Evolutionary conservation across 2,329 filamentous ascomycete species (phyloP).

Genomic region (Akanthomyces dipterigenus): DNA sequence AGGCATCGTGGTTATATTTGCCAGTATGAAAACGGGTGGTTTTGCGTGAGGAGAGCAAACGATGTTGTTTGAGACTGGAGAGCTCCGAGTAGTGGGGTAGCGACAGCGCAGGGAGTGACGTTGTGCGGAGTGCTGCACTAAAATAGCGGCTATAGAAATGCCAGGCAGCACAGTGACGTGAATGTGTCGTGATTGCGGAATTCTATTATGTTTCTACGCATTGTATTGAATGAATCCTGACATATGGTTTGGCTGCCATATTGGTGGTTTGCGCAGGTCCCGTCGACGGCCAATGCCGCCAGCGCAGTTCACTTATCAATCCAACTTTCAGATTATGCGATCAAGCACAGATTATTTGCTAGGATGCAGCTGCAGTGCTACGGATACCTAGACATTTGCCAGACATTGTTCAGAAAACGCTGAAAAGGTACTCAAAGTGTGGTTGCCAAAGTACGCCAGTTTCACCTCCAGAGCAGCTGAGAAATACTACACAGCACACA

Average conservation of each 20-base stretch:
- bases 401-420: no score
- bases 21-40: not conserved
- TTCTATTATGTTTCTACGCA: not conserved
- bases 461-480: not conserved
- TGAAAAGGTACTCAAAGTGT: not conserved
- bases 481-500: not conserved
- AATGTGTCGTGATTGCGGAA: not conserved
- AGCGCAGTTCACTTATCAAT: no score
- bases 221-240: not conserved
- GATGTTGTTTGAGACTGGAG: not conserved
- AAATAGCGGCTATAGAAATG: not conserved
- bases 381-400: no score
- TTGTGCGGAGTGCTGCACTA: not conserved
- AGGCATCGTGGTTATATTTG: slow-evolving; percentile 29
- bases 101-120: not conserved
- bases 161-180: not conserved
- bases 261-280: not conserved
- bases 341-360: no score
- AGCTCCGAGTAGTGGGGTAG: not conserved
- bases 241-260: not conserved
- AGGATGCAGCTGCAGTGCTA: no score
- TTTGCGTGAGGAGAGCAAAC: not conserved
- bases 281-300: no score
- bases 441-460: not conserved
- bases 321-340: no score